Evolutionary conservation across 2,329 filamentous ascomycete species (phyloP).

Genomic region (Torrubiella hemipterigena): DNA sequence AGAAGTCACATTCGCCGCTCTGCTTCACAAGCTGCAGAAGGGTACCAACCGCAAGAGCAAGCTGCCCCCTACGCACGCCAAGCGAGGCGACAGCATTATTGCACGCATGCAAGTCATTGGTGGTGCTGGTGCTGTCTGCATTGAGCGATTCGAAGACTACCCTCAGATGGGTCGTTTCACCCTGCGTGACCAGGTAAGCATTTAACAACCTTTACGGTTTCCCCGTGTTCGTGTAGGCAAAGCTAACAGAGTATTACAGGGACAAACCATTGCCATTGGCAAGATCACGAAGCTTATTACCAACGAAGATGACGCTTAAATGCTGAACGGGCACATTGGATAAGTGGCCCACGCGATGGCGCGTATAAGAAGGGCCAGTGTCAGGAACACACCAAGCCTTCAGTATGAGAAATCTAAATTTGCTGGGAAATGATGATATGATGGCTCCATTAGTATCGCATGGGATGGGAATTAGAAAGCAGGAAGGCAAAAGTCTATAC

Average conservation of each 20-base stretch:
- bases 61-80: constrained; percentile 82
- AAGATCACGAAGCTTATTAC: constrained; percentile 86
- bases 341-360: no score
- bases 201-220: no score
- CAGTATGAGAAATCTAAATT: no score
- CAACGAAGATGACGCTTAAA: no score
- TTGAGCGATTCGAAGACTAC: constrained; percentile 93
- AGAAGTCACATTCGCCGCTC: constrained; percentile 80
- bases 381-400: no score
- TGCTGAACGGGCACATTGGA: no score
- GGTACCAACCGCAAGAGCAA: constrained; percentile 91
- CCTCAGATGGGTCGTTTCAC: constrained; percentile 88
- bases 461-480: no score
- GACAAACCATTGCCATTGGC: constrained; percentile 98
- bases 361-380: no score
- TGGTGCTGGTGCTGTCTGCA: constrained; percentile 75
- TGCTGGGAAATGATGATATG: no score
- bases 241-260: constrained; percentile 41
- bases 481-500: no score
- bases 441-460: no score
- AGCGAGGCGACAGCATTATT: constrained; percentile 72
- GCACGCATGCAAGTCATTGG: constrained; percentile 80
- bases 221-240: no score
- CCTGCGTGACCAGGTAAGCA: constrained; percentile 67
- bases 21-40: constrained; percentile 92